These are phyloP conservation scores for Hansenula sp. DNA, from an alignment of 1,139 yeast genomes.

Conservation along the genomic window DNA sequence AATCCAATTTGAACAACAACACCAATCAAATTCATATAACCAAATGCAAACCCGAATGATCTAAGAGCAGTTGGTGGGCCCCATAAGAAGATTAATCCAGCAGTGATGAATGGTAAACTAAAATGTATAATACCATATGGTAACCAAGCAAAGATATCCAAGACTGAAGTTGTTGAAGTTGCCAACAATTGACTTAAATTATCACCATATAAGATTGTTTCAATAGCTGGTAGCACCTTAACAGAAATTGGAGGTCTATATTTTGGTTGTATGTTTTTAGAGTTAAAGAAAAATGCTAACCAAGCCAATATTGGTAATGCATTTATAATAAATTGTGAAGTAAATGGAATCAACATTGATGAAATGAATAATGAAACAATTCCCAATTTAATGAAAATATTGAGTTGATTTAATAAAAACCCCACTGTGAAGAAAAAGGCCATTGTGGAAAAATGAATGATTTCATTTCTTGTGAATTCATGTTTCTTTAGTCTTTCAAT, in stretches of 20 bases:
- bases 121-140: constrained; percentile 95
- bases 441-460: constrained; percentile 49
- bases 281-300: constrained; percentile 80
- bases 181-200: constrained; percentile 86
- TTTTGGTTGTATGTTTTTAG: constrained; percentile 69
- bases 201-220: constrained; percentile 91
- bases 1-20: constrained; percentile 77
- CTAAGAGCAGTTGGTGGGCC: constrained; percentile 91
- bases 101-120: constrained; percentile 84
- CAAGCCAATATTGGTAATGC: constrained; percentile 87
- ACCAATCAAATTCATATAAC: constrained; percentile 91
- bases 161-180: constrained; percentile 56
- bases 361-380: constrained; percentile 23
- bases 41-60: constrained; percentile 91
- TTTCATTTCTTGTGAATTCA: constrained; percentile 43
- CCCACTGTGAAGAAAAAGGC: constrained; percentile 48
- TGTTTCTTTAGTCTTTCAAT: constrained; percentile 46
- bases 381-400: constrained; percentile 26
- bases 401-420: constrained; percentile 32
- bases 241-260: constrained; percentile 91
- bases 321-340: constrained; percentile 81
- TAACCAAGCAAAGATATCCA: constrained; percentile 90
- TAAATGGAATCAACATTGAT: constrained; percentile 60
- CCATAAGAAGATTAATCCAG: constrained; percentile 73
- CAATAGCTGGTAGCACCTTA: constrained; percentile 88